Evolutionary conservation across 352 stramenopile species (phyloP), one percentile per base, ranked within the genome.

Genomic region (Phytophthora citrophthora): DNA sequence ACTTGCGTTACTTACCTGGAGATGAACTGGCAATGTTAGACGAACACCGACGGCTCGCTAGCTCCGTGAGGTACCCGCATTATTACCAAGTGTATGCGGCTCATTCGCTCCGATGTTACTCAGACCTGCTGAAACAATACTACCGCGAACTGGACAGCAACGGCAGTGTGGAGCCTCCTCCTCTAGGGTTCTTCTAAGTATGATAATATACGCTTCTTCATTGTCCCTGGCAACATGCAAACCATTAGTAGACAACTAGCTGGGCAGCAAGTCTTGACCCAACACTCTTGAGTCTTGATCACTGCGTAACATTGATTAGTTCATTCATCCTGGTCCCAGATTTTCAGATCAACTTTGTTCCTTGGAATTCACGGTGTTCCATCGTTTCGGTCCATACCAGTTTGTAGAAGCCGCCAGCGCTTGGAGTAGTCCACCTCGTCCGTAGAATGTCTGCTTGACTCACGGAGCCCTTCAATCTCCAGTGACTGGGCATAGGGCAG

Each of bases 401-500:
- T 13, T 39, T 68, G 60, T 8, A 77, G 39, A 20, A 74, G 31
- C 16, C 70, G 65, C 62, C 56, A 79, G 7, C 63, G 53, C 53
- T 79, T 74, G 8, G 77, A 77, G 60, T 85, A 85, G 46, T 79
- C 70, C 8, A 83, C 64, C 15, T 63, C 66, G 1, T 72, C 63
- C 3, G 76, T 54, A 15, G 72, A 69, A 36, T 80, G 75, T 43
- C 68, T 64, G 32, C 79, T 87, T 7, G 86, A 94, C 57, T 94
- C 86, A 3, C 86, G 84, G 9, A 94, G 29, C 0, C 86, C 86
- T 70, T 94, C 86, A 41, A 94, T 91, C 58, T 94, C 86, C 20
- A 94, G 74, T 11, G 70, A 89, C 32, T 89, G 83, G 7, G 86
- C 86, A 46, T 94, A 94, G n/a, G 84, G 86, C 52, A 94, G 60